Evolutionary conservation across 1,139 yeast species (phyloP).

Genomic region (Pichia sp.): DNA sequence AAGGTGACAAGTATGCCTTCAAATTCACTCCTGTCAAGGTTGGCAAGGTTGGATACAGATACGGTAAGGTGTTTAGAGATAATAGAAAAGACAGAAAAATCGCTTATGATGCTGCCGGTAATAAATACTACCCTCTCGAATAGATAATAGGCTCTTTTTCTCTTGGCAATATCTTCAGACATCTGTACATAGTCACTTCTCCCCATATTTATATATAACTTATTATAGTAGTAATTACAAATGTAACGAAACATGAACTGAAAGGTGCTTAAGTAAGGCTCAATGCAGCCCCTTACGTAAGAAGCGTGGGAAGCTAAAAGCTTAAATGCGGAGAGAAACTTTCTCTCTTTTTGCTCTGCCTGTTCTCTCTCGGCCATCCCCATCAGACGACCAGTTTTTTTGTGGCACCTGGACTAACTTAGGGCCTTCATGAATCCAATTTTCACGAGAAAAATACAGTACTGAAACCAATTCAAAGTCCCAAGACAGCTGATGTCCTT

Average conservation of each 20-base stretch:
- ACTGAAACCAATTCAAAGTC: not conserved
- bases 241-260: not conserved
- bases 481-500: not conserved
- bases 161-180: not conserved
- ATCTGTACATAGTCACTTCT: not conserved
- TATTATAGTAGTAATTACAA: not conserved
- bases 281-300: not conserved
- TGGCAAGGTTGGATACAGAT: slow-evolving; percentile 85
- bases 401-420: not conserved
- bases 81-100: slow-evolving; percentile 79
- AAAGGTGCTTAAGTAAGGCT: not conserved
- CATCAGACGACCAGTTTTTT: not conserved
- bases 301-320: not conserved
- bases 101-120: slow-evolving; percentile 70
- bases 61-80: slow-evolving; percentile 89
- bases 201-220: not conserved
- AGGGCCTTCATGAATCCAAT: not conserved
- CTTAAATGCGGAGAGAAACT: not conserved
- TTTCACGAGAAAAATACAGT: not conserved
- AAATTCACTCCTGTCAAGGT: slow-evolving; percentile 72
- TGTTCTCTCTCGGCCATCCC: not conserved
- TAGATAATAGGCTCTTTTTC: slow-evolving; percentile 3
- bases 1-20: slow-evolving; percentile 62
- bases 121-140: slow-evolving; percentile 42
- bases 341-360: not conserved